Evolutionary conservation across 768 basidiomycete genomes (phyloP).

Genomic region (Chlorophyllum brunneum): DNA sequence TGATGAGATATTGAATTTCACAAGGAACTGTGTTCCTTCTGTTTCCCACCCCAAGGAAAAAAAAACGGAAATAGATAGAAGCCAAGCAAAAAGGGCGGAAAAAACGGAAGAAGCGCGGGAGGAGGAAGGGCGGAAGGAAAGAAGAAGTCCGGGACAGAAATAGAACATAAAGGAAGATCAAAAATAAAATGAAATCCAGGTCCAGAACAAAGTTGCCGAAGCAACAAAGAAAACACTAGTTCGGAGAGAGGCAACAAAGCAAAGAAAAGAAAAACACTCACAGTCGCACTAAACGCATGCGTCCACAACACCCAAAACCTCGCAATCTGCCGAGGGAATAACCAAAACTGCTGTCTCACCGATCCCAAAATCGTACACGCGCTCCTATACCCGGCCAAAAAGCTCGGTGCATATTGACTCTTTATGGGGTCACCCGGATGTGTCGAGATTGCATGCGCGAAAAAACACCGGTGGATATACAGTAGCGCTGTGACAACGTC

Average conservation of each 20-base stretch:
- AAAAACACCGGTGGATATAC: slow-evolving; percentile 74
- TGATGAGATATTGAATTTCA: too few species aligned
- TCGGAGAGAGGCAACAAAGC: not conserved
- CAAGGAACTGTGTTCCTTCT: too few species aligned
- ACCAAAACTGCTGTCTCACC: slow-evolving; percentile 42
- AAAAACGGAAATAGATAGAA: too few species aligned
- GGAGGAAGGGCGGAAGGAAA: too few species aligned
- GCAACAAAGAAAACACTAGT: too few species aligned
- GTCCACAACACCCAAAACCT: slow-evolving; percentile 75
- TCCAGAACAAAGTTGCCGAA: too few species aligned
- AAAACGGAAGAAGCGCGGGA: too few species aligned
- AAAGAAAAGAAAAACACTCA: slow-evolving; percentile 25
- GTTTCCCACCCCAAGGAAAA: too few species aligned
- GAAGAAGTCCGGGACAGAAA: too few species aligned
- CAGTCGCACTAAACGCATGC: slow-evolving; percentile 64
- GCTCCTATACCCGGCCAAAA: slow-evolving; percentile 64
- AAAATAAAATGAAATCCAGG: too few species aligned
- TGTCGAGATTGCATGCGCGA: slow-evolving; percentile 66
- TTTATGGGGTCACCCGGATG: slow-evolving; percentile 65
- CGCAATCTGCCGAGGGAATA: slow-evolving; percentile 55
- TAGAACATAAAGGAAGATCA: too few species aligned
- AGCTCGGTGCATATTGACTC: slow-evolving; percentile 62
- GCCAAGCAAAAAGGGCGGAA: too few species aligned
- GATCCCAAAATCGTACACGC: slow-evolving; percentile 55
- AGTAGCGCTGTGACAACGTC: slow-evolving; percentile 68